These are phyloP conservation scores for Colletotrichum sp. DNA, from an alignment of 2,329 filamentous ascomycete genomes.

Conservation along the genomic window DNA sequence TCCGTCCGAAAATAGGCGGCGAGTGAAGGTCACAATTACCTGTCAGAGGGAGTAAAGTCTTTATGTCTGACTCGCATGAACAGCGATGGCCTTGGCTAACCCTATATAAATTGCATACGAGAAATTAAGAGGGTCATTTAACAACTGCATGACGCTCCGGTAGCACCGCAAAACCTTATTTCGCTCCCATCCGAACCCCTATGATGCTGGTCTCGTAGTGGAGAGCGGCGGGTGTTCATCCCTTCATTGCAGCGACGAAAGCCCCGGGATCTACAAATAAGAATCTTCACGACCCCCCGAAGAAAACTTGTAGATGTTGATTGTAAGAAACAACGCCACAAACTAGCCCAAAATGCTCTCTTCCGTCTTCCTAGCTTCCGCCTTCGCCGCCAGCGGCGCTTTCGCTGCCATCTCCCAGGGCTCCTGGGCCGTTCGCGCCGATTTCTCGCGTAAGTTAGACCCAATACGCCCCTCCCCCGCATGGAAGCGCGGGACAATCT, in stretches of 20 bases:
- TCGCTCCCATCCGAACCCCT: background rate
- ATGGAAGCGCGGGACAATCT: background rate
- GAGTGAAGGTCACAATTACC: background rate
- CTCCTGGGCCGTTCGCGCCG: background rate
- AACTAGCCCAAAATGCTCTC: background rate
- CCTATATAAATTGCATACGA: slow-evolving; percentile 1
- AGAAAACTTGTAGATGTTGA: accelerated
- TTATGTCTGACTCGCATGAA: background rate
- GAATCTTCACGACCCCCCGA: background rate
- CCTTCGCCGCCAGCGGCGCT: background rate
- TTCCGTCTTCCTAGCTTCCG: background rate
- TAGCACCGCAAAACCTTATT: background rate
- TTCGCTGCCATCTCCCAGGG: background rate
- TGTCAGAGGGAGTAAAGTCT: background rate
- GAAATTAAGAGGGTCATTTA: background rate
- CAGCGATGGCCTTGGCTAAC: background rate
- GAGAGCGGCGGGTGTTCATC: background rate
- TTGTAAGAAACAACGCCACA: accelerated
- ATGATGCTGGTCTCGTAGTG: background rate
- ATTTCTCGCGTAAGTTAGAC: background rate
- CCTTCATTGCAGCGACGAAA: background rate
- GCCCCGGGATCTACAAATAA: background rate
- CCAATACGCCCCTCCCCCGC: background rate
- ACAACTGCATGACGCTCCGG: background rate
- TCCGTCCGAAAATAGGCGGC: background rate